Conservation (phyloP, 2,329 filamentous ascomycete genomes). For the Aulographum hederae region DNA sequence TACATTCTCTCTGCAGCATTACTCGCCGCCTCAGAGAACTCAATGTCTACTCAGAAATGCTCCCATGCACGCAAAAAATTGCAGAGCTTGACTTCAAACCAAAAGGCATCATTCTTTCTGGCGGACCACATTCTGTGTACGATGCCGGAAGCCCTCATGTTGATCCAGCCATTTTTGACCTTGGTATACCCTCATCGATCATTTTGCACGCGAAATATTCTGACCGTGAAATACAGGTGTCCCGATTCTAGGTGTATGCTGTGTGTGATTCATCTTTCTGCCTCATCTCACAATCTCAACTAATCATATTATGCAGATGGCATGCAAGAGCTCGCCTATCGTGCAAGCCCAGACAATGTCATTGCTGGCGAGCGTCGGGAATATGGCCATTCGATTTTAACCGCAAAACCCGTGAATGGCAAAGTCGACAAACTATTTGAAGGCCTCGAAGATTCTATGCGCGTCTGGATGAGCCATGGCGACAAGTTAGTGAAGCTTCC, state of each 20-base stretch:
- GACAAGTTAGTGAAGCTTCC: constrained; percentile 70
- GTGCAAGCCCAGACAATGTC: constrained; percentile 46
- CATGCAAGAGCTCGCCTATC: constrained; percentile 57
- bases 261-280: too few species aligned
- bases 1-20: too few species aligned
- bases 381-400: constrained; percentile 53
- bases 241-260: constrained; percentile 46
- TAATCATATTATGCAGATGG: too few species aligned
- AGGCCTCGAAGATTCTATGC: constrained; percentile 50
- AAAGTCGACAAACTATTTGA: constrained; percentile 68
- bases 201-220: too few species aligned
- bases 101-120: constrained; percentile 64
- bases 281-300: too few species aligned
- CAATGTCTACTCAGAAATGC: constrained; percentile 74
- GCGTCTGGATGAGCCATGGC: constrained; percentile 75
- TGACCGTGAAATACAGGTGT: too few species aligned
- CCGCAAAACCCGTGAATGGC: constrained; percentile 34
- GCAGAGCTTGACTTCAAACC: constrained; percentile 61
- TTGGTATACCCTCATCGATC: constrained; percentile 47
- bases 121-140: constrained; percentile 64
- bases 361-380: constrained; percentile 48
- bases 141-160: constrained; percentile 60
- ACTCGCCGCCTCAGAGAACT: constrained; percentile 57
- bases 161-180: constrained; percentile 64
- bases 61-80: constrained; percentile 71